These are phyloP conservation scores for Jaltomata sinuosa DNA, from an alignment of 257 asterid species.

Conservation along the genomic window DNA sequence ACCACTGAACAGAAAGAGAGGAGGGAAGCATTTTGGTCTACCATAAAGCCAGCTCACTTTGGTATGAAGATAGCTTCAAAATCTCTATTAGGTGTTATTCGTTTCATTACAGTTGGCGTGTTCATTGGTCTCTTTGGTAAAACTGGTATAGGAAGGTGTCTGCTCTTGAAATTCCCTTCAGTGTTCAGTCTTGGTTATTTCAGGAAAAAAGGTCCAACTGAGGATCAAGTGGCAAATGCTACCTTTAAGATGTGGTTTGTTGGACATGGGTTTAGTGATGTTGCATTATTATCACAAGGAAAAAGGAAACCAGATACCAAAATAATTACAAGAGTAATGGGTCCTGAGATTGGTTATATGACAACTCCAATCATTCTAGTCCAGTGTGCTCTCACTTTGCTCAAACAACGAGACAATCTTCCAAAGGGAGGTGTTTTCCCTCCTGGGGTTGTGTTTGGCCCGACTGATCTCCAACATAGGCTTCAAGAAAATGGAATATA, in stretches of 20 bases:
- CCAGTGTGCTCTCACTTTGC: conserved; percentile 61
- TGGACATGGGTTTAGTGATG: conserved; percentile 67
- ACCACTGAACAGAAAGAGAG: conserved; percentile 23
- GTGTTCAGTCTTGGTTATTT: conserved; percentile 58
- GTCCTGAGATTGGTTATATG: conserved; percentile 90
- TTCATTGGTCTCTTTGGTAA: conserved; percentile 46
- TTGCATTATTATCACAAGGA: conserved; percentile 32
- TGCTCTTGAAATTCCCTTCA: conserved; percentile 57
- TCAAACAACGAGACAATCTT: conserved; percentile 40
- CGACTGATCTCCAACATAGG: conserved; percentile 58
- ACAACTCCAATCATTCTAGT: conserved; percentile 70
- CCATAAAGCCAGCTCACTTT: conserved; percentile 62
- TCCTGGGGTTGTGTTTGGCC: conserved; percentile 80
- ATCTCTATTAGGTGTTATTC: conserved; percentile 44
- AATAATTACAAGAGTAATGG: conserved; percentile 70
- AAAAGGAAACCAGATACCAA: conserved; percentile 53
- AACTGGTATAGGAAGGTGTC: conserved; percentile 43
- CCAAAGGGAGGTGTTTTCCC: conserved; percentile 81
- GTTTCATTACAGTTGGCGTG: conserved; percentile 34
- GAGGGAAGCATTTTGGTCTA: conserved; percentile 67
- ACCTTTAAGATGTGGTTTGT: conserved; percentile 86
- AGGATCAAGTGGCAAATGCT: conserved; percentile 73
- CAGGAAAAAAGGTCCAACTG: conserved; percentile 65
- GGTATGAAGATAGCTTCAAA: conserved; percentile 56
- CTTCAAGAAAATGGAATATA: conserved; percentile 70